Base-by-base conservation (phyloP, 2,329 filamentous ascomycete genomes). In the Daldinia sp. region DNA sequence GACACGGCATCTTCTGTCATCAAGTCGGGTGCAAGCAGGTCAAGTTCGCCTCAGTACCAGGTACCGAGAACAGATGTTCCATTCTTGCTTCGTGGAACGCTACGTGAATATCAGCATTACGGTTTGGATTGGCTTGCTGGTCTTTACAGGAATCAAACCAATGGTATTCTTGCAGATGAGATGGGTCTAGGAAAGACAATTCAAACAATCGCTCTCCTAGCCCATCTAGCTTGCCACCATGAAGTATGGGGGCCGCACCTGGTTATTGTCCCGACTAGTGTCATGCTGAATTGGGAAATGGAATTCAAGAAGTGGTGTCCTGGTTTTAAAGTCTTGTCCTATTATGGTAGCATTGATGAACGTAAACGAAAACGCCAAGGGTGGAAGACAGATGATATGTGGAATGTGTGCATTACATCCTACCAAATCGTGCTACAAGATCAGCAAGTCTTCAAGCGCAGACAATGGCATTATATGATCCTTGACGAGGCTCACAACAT, bases 281-380 rank as follows among this genome's bases (percentile, higher is more conserved):
- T 99, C 55, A 98, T 99, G 87, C 88, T 99, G 72, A 99, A 99
- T 78, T 99, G 96, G 96, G 97, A 99, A 79, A 98, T 98, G 92
- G 96, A 99, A 81, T 99, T 99, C 86, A 98, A 98, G 78, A 99
- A 99, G 79, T 99, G 95, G 89, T 93, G 94, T 64, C 96, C 97
- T 2, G 95, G 96, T 0, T 99, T 99, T 85, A 98, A 98, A 78
- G 97, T 99, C 63, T 85, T 99, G 66, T 96, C 94, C 0, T 99
- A 99, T 82, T 99, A 98, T 78, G 96, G 97, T 48, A 93, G 91
- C 46, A 92, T 94, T 74, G 94, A 98, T 73, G 96, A 99, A 81
- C 91, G 96, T 51, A 94, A 93, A 78, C 87, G 91, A 72, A 98
- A 98, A 80, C 91, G 97, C 30, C 89, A 92, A 76, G 95, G 96